phyloP scores from a whole-genome alignment of 2,329 filamentous ascomycete species.

The Cytospora piceicola region DNA sequence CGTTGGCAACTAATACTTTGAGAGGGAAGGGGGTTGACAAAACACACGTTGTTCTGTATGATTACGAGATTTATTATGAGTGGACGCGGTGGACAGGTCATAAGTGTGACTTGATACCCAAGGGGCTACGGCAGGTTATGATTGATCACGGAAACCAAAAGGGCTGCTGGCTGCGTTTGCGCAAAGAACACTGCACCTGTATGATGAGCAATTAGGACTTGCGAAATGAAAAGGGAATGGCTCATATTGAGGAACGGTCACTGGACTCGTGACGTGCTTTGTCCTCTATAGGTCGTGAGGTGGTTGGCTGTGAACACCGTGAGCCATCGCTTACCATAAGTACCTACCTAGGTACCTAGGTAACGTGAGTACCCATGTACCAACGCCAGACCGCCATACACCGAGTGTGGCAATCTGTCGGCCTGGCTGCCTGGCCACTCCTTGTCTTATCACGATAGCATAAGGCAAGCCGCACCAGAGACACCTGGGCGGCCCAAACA shows the following conservation, averaged over 20 bases:
- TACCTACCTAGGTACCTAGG: background rate
- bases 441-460: background rate
- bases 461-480: background rate
- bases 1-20: conserved; percentile 7
- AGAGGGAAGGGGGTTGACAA: background rate
- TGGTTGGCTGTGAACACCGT: background rate
- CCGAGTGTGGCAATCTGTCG: background rate
- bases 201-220: conserved; percentile 16
- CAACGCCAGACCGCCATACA: too few relatives aligned
- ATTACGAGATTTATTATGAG: conserved; percentile 20
- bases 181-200: conserved; percentile 4
- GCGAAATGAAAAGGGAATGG: conserved; percentile 6
- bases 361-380: too few relatives aligned
- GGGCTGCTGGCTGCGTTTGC: background rate
- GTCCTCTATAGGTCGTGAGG: background rate
- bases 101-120: conserved; percentile 25
- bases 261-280: background rate
- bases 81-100: conserved; percentile 21
- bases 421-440: background rate
- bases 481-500: background rate
- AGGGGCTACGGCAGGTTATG: conserved; percentile 9
- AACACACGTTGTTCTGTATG: conserved; percentile 19
- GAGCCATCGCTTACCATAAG: background rate
- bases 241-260: background rate
- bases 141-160: conserved; percentile 19